Evolutionary conservation across 2,329 filamentous ascomycete genomes (phyloP), one percentile per base, ranked within the genome.

Genomic region (Ophiocordyceps australis): DNA sequence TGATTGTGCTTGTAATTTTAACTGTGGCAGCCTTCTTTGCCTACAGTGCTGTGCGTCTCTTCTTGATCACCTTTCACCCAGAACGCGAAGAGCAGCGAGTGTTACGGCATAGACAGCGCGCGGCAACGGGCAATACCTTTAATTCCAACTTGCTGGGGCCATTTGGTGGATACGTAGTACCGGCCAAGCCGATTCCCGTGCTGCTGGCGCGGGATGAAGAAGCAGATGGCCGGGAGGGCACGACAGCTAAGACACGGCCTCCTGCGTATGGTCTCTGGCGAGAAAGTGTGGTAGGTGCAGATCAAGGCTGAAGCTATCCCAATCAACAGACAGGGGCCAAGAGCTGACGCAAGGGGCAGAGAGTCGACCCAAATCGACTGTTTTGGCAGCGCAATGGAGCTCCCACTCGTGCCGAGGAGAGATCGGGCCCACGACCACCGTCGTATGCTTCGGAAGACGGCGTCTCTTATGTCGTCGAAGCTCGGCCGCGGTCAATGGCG

Each of bases 181-280:
- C 81, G 4, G 52, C 60, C 7, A 59, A 65, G 15, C 83, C 83
- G 1, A 91, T 92, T 32, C 73, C 65, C 21, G 79, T 92, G 9
- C 66, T 78, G 12, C 59, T 86, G 23, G 70, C 72, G 3, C 62
- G 68, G 21, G 81, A 89, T 40, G 77, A 85, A 40, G 79, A 83
- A 40, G 64, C 67, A 12, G 62, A 55, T 3, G 65, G 62, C 4
- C 46, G 60, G 27, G 60, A 66, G 29, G 64, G 57, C 26, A 62
- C 69, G 30, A 52, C 62, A 0, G 52, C 54, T 22, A 71, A 72
- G 38, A 35, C 61, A 13, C 68, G 72, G 7, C 83, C 85, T 4
- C 83, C 85, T 0, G 81, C 81, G 3, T 93, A 93, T 43, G 83
- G 83, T 0, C 54, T 82, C 1, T 91, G 81, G 79, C 62, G 81